Base-by-base conservation (phyloP, 805 yeast species). In the Wickerhamomyces queroliae region DNA sequence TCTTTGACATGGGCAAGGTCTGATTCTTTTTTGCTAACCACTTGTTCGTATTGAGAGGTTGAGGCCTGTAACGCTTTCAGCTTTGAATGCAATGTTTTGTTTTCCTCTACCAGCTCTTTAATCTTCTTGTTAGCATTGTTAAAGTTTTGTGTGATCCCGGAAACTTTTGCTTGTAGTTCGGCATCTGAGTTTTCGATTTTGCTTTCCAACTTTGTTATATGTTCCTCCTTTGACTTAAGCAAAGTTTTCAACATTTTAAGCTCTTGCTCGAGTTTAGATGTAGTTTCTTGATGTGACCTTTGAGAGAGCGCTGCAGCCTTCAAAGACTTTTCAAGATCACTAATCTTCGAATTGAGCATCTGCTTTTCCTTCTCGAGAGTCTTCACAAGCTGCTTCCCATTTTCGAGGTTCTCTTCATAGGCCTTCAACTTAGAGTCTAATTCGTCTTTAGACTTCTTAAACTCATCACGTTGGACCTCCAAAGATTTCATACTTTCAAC, bases 81-180 rank as follows among this genome's bases (percentile, higher is more conserved):
- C 40, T 70, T 66, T 8, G 50, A 53, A 27, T 68, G 58, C 15
- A 76, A 52, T n/a, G 53, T 59, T 21, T 58, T 58, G 46, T 76
- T 77, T 42, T 73, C 83, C 3, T 59, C 59, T 2, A 68, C 52
- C 19, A 71, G 52, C 5, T 62, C 57, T 35, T 63, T 55, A 15
- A 73, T 48, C 26, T 66, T 59, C 23, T 55, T 57, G 43, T 61
- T 61, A 6, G 75, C 67, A 21, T 53, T 49, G 18, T 42, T 43
- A 34, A 61, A 62, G 31, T 56, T 62, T 15, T 57, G 55, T 28
- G 56, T 64, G 19, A 66, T 28, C 2, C 58, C 45, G 5, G 56
- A 47, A 19, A 72, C 38, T 42, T 65, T 69, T 5, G 47, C 45
- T 33, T 66, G 67, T 17, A 71, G 44, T 18, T 54, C 59, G 33